Conservation (phyloP, 345 rosid species). For the Arabidopsis arenosa region DNA sequence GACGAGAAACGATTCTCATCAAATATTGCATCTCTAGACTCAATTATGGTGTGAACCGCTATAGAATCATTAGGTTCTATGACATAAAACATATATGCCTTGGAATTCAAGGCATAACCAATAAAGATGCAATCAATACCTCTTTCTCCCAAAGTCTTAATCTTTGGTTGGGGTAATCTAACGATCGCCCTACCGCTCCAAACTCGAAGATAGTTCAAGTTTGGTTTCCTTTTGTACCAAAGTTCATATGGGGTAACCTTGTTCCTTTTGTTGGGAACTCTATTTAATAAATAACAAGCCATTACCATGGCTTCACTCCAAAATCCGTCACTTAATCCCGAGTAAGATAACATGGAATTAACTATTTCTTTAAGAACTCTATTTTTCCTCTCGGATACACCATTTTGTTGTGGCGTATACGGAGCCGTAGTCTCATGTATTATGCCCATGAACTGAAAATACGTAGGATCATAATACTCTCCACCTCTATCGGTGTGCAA, state of each 20-base stretch:
- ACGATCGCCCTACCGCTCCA: too few relatives aligned
- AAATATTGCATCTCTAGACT: conserved; percentile 29
- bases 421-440: conserved; percentile 22
- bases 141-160: too few relatives aligned
- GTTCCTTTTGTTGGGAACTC: too few relatives aligned
- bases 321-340: not conserved
- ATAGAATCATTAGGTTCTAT: conserved; percentile 23
- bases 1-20: conserved; percentile 4
- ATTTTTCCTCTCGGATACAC: not conserved
- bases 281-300: not conserved
- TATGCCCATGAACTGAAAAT: not conserved
- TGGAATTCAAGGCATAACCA: conserved; percentile 3
- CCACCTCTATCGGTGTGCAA: not conserved
- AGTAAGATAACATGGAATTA: conserved; percentile 8
- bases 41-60: not conserved
- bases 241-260: too few relatives aligned
- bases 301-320: not conserved
- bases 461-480: not conserved
- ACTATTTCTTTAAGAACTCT: too few relatives aligned
- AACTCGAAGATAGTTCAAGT: too few relatives aligned
- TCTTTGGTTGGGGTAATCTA: too few relatives aligned
- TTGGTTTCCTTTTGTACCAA: too few relatives aligned
- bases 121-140: conserved; percentile 16
- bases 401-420: conserved; percentile 28
- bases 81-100: conserved; percentile 15